Evolutionary conservation across 2,329 filamentous ascomycete species (phyloP), one percentile per base, ranked within the genome.

Genomic region (Aspergillus fijiensis): DNA sequence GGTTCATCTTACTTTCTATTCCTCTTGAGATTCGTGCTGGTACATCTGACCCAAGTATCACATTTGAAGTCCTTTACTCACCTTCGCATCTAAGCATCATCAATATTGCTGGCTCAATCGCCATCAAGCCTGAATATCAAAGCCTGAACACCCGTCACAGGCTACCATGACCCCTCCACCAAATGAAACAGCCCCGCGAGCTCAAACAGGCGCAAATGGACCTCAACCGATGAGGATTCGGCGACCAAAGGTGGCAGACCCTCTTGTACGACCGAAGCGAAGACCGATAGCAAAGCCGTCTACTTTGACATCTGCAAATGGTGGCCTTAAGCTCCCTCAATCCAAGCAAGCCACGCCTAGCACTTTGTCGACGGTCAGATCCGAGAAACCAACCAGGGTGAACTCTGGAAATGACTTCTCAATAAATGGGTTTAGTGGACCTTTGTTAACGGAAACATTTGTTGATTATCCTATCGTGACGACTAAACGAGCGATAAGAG

Each of bases 401-500:
- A 59, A 64, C 21, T 61, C 67, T 16, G 65, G 66, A 57, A 70
- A 73, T 35, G 70, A 76, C 29, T 67, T 74, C 52, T 65, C 74
- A 0, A 67, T 71, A 7, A 80, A 80, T 55, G 77, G 77, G 4
- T 81, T 80, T 60, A 79, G 74, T 49, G 76, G 76, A 5, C 70
- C 74, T 33, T 64, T 76, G n/a, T 65, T 79, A 23, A 77, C 75
- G 4, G 70, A 73, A 42, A 73, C 68, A 27, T 80, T 77, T 62
- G 70, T 73, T 11, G 87, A 87, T 69, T 88, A 80, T 67, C 91
- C 91, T 14, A 82, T 98, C 19, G 86, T 92, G 65, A 91, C 92
- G 6, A 96, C 91, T 6, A 96, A 96, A 76, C 87, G 88, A 69
- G 87, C 88, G 10, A 77, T 96, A 53, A 83, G 91, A 58, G 89